phyloP scores from a whole-genome alignment of 805 yeast genomes.

The Ogataea chonburiensis region DNA sequence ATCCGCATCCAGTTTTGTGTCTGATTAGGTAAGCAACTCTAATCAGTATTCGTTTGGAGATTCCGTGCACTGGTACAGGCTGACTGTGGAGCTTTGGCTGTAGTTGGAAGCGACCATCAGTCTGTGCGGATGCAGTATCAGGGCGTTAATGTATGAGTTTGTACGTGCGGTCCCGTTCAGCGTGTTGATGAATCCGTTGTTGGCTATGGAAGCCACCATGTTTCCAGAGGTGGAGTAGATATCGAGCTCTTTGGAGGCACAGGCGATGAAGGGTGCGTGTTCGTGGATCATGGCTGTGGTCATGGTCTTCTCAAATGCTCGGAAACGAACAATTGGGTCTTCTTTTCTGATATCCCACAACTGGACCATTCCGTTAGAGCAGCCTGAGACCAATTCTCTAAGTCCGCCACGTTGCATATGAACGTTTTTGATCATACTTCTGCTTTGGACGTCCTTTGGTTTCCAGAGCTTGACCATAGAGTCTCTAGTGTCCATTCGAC shows the following conservation, averaged over 20 bases:
- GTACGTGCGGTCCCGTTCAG: slow-evolving; percentile 45
- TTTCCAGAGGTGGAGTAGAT: slow-evolving; percentile 88
- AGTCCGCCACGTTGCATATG: slow-evolving; percentile 97
- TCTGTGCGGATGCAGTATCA: slow-evolving; percentile 88
- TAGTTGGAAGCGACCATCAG: slow-evolving; percentile 90
- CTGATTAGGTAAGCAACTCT: not conserved
- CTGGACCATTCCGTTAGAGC: slow-evolving; percentile 76
- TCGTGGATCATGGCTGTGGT: slow-evolving; percentile 84
- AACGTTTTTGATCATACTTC: slow-evolving; percentile 56
- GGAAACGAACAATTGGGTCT: slow-evolving; percentile 67
- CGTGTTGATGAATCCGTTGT: slow-evolving; percentile 38
- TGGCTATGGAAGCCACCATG: slow-evolving; percentile 54
- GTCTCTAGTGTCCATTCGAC: slow-evolving; percentile 80
- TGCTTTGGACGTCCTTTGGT: slow-evolving; percentile 31
- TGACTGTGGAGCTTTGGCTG: slow-evolving; percentile 71
- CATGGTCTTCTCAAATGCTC: slow-evolving; percentile 49
- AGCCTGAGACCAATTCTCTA: slow-evolving; percentile 83
- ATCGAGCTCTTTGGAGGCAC: slow-evolving; percentile 78
- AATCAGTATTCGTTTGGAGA: slow-evolving; percentile 2
- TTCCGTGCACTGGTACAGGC: slow-evolving; percentile 50
- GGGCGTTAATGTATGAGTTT: slow-evolving; percentile 56
- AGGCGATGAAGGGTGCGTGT: slow-evolving; percentile 91
- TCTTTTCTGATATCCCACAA: slow-evolving; percentile 86
- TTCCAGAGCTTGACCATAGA: slow-evolving; percentile 86
- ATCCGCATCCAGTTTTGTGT: too few species aligned